phyloP scores from a whole-genome alignment of 768 basidiomycete species.

The Russula sp. region DNA sequence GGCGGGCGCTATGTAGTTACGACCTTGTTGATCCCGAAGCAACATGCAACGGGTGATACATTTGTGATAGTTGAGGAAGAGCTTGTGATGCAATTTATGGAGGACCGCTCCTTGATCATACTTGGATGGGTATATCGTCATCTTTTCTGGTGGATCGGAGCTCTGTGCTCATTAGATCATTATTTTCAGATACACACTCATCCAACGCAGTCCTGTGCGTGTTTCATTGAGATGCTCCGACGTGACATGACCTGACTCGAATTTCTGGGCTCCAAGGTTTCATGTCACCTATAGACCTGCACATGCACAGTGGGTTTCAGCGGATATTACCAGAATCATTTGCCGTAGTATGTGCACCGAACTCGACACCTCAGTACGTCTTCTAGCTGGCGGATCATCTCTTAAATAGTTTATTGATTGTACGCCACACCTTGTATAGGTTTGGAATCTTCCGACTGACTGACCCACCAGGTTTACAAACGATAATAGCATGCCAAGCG shows the following conservation, averaged over 20 bases:
- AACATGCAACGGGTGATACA: conserved; percentile 82
- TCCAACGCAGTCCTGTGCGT: conserved; percentile 79
- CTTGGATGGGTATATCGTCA: conserved; percentile 77
- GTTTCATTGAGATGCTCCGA: no score
- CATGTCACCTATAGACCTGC: conserved; percentile 92
- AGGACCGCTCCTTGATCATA: conserved; percentile 74
- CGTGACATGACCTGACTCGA: conserved; percentile 20
- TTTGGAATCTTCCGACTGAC: conserved; percentile 90
- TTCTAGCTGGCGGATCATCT: background rate
- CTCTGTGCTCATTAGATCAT: conserved; percentile 9
- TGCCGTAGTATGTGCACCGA: conserved; percentile 88
- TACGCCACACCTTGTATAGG: conserved; percentile 38
- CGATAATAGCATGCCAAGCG: conserved; percentile 61
- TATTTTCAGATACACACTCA: conserved; percentile 80
- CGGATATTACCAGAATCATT: conserved; percentile 88
- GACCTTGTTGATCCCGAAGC: conserved; percentile 80
- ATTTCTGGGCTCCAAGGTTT: conserved; percentile 50
- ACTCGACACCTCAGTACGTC: conserved; percentile 67
- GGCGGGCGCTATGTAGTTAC: conserved; percentile 67
- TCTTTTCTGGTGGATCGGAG: background rate
- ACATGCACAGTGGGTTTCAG: conserved; percentile 89
- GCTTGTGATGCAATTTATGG: conserved; percentile 79
- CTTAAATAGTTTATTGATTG: conserved; percentile 1
- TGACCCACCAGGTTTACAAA: conserved; percentile 77
- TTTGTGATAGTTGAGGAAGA: conserved; percentile 92